Conservation (phyloP, 2,329 filamentous ascomycete species). For the Gaeumannomyces tritici region DNA sequence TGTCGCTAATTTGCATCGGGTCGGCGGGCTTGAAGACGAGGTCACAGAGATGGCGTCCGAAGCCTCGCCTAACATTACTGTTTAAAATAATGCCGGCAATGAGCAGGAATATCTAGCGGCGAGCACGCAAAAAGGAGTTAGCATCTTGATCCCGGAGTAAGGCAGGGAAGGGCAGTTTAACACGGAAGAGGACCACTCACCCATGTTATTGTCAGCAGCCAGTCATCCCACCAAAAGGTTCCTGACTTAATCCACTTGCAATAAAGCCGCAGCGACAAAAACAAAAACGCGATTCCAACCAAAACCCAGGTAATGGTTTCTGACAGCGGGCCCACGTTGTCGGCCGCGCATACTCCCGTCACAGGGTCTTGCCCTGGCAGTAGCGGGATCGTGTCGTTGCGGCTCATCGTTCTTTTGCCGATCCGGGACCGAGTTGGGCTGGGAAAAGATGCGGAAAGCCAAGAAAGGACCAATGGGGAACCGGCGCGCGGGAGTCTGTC, state of each 20-base stretch:
- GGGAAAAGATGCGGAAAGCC: background rate
- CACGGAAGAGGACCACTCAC: background rate
- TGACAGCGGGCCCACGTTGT: background rate
- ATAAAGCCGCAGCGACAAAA: conserved; percentile 15
- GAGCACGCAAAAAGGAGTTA: background rate
- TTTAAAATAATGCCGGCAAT: background rate
- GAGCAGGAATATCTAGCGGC: background rate
- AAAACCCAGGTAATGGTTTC: conserved; percentile 9
- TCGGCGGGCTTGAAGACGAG: conserved; percentile 3
- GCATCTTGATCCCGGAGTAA: background rate
- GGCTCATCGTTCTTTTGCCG: background rate
- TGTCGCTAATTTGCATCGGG: background rate
- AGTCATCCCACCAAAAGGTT: conserved; percentile 3
- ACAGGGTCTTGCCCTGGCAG: background rate
- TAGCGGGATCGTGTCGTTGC: background rate
- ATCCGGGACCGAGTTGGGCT: background rate
- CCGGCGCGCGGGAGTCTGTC: background rate
- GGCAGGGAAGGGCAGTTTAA: too few species aligned
- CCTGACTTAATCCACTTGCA: conserved; percentile 12
- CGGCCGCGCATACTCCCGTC: background rate
- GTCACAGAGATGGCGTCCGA: conserved; percentile 5
- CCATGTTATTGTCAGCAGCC: background rate
- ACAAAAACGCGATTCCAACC: conserved; percentile 8
- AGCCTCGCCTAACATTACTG: conserved; percentile 5
- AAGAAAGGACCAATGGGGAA: background rate